phyloP scores from a whole-genome alignment of 805 yeast genomes.

The Saccharomyces jurei region DNA sequence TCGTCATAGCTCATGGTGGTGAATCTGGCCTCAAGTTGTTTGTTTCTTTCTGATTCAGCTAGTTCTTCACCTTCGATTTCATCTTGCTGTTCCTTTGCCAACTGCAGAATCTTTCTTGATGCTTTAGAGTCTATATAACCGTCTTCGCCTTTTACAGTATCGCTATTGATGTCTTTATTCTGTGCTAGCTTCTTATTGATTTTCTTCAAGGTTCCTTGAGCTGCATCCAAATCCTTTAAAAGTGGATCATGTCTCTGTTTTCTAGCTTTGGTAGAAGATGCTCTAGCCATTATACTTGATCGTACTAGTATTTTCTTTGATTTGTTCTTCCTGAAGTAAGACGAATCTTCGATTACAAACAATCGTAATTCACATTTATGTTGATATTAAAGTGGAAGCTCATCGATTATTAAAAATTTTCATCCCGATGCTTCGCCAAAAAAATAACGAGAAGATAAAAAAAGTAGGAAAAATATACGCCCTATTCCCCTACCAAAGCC shows the following conservation, averaged over 20 bases:
- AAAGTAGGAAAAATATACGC: neutral
- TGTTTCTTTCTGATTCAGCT: slow-evolving; percentile 21
- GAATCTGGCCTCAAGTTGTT: slow-evolving; percentile 28
- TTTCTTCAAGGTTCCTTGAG: slow-evolving; percentile 60
- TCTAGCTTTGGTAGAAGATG: slow-evolving; percentile 42
- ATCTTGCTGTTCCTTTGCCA: slow-evolving; percentile 89
- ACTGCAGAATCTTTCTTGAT: slow-evolving; percentile 76
- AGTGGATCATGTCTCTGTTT: slow-evolving; percentile 72
- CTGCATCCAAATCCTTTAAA: slow-evolving; percentile 66
- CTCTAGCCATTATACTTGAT: slow-evolving; percentile 53
- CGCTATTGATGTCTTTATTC: slow-evolving; percentile 44
- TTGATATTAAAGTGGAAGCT: neutral
- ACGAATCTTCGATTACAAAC: neutral
- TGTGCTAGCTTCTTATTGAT: slow-evolving; percentile 27
- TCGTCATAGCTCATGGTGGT: slow-evolving; percentile 33
- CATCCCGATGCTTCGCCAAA: neutral
- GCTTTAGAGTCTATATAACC: slow-evolving; percentile 67
- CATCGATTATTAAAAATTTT: slow-evolving; percentile 1
- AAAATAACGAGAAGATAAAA: neutral
- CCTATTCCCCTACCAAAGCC: neutral
- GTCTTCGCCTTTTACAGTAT: slow-evolving; percentile 46
- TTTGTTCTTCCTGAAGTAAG: neutral
- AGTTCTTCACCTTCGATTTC: slow-evolving; percentile 71
- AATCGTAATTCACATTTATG: neutral
- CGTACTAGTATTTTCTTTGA: neutral